Evolutionary conservation across 805 yeast genomes (phyloP).

Genomic region (Kluyveromyces dobzhanskii): DNA sequence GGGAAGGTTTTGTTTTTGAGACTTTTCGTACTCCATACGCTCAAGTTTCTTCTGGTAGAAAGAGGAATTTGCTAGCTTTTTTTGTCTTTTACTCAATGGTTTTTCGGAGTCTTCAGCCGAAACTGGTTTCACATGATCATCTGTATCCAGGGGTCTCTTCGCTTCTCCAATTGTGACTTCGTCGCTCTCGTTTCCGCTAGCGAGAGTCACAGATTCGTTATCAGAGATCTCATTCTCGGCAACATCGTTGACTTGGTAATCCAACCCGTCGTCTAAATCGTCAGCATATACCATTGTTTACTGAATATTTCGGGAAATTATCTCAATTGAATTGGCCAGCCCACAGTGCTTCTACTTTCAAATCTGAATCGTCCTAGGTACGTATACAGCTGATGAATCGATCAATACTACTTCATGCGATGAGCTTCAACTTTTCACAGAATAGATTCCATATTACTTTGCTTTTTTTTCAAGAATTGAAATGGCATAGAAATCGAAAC

Average conservation of each 20-base stretch:
- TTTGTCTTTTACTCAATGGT: constrained; percentile 25
- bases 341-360: no score
- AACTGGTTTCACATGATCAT: constrained; percentile 19
- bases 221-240: constrained; percentile 25
- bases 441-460: no score
- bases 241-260: constrained; percentile 41
- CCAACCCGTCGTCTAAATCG: constrained; percentile 74
- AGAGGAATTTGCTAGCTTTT: constrained; percentile 30
- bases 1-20: constrained; percentile 49
- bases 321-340: no score
- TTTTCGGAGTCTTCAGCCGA: constrained; percentile 21
- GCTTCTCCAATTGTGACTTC: constrained; percentile 8
- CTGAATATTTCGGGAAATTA: no score
- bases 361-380: no score
- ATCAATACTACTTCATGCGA: constrained; percentile 6
- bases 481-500: no score
- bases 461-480: no score
- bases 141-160: constrained; percentile 1
- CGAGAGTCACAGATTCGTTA: constrained; percentile 17
- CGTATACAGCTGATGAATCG: no score
- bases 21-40: constrained; percentile 57
- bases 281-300: constrained; percentile 42
- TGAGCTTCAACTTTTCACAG: constrained; percentile 7
- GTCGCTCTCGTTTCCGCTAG: constrained; percentile 16
- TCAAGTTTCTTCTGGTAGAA: constrained; percentile 56